Conservation (phyloP, 2,329 filamentous ascomycete species). For the Colletotrichum sp. region DNA sequence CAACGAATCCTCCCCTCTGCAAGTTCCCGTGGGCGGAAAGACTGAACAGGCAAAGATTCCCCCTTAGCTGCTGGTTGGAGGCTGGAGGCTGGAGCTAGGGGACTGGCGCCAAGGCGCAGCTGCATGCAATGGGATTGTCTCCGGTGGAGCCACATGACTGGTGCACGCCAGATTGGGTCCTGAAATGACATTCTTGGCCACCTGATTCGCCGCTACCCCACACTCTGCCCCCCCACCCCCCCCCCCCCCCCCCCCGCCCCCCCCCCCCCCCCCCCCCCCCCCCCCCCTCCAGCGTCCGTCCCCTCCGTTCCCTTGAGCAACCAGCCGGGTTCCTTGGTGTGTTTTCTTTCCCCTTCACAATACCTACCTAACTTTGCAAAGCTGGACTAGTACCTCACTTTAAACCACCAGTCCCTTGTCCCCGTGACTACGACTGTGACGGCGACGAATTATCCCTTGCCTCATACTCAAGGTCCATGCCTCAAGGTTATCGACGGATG, state of each 20-base stretch:
- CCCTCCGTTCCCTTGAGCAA: not conserved
- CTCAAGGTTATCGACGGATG: not conserved
- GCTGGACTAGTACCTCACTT: not conserved
- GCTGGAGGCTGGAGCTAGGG: not conserved
- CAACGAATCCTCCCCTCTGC: not conserved
- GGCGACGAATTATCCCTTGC: not conserved
- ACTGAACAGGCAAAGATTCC: not conserved
- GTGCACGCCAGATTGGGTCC: conserved; percentile 3
- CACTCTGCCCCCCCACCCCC: not conserved
- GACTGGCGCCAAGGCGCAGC: not conserved
- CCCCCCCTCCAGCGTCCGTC: not conserved
- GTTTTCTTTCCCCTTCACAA: not conserved
- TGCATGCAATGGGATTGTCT: conserved; percentile 8
- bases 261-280: not conserved
- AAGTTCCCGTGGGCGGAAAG: not conserved
- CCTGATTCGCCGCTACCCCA: conserved; percentile 24
- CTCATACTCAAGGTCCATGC: not conserved
- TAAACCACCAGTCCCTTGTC: not conserved
- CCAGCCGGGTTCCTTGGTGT: not conserved
- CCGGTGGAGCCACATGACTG: conserved; percentile 22
- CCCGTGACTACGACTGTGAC: not conserved
- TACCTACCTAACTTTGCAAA: not conserved
- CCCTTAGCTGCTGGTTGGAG: not conserved
- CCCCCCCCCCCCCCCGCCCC: not conserved
- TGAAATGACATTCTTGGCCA: conserved; percentile 14